Evolutionary conservation across 1,139 yeast species (phyloP).

Genomic region (Zhuliangozyma parablackwelliae): DNA sequence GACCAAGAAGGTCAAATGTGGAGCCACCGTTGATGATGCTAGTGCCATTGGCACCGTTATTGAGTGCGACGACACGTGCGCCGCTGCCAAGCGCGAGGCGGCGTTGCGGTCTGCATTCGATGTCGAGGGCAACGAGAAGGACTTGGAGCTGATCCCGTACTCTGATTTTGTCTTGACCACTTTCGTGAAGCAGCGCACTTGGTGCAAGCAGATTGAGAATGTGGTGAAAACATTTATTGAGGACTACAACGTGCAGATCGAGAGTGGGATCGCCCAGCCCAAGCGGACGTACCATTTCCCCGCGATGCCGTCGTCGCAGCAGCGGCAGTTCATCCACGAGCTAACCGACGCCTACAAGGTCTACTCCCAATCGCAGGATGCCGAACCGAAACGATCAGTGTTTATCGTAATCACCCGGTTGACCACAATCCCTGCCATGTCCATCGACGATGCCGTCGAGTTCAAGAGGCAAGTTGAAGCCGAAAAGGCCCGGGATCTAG

Average conservation of each 20-base stretch:
- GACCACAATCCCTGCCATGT: slow-evolving; percentile 25
- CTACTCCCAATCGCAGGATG: slow-evolving; percentile 72
- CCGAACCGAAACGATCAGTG: slow-evolving; percentile 74
- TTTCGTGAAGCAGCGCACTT: slow-evolving; percentile 48
- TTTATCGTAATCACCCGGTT: slow-evolving; percentile 47
- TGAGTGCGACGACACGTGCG: slow-evolving; percentile 73
- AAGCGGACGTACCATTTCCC: slow-evolving; percentile 51
- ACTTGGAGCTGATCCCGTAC: slow-evolving; percentile 29
- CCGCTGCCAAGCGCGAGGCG: slow-evolving; percentile 52
- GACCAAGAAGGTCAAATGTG: slow-evolving; percentile 46
- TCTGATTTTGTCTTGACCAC: slow-evolving; percentile 38
- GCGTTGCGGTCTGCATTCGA: slow-evolving; percentile 62
- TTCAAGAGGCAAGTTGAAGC: slow-evolving; percentile 27
- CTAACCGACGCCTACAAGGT: slow-evolving; percentile 57
- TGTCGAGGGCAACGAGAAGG: slow-evolving; percentile 17
- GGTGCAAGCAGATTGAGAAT: slow-evolving; percentile 64
- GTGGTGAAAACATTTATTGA: slow-evolving; percentile 46
- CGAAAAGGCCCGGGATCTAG: slow-evolving; percentile 20
- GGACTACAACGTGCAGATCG: slow-evolving; percentile 19
- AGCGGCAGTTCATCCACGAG: slow-evolving; percentile 68
- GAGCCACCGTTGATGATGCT: slow-evolving; percentile 32
- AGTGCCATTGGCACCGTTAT: slow-evolving; percentile 31
- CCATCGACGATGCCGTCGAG: slow-evolving; percentile 24
- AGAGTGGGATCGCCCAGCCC: slow-evolving; percentile 7
- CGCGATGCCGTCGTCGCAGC: slow-evolving; percentile 60